Percentiles rank a stretch among this genome's conserved stretches.
Conservation (phyloP, 805 yeast genomes). For the Monosporozyma servazzii region DNA sequence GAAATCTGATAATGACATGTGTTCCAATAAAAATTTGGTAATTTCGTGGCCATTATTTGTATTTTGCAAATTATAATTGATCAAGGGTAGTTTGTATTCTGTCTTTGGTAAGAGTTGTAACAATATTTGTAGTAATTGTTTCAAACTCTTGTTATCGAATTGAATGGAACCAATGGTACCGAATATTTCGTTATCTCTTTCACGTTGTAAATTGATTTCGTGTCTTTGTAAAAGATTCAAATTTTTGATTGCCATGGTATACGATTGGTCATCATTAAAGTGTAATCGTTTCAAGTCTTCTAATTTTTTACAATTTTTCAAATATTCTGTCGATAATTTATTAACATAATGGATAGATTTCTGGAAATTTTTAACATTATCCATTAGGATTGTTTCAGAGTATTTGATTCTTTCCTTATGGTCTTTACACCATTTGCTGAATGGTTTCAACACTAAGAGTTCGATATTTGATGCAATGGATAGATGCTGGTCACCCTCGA, state of each 20-base stretch:
- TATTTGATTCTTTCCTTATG: slow-evolving; percentile 59
- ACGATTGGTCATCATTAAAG: slow-evolving; percentile 15
- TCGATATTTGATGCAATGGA: slow-evolving; percentile 55
- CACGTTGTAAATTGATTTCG: slow-evolving; percentile 18
- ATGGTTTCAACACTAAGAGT: slow-evolving; percentile 56
- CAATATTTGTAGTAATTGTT: slow-evolving; percentile 35
- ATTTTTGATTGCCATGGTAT: slow-evolving; percentile 17
- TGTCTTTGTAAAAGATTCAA: slow-evolving; percentile 18
- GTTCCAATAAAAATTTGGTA: slow-evolving; percentile 22
- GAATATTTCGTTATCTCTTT: slow-evolving; percentile 24
- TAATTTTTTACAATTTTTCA: slow-evolving; percentile 64
- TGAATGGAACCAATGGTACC: slow-evolving; percentile 25
- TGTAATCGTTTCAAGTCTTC: slow-evolving; percentile 43
- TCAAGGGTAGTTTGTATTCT: slow-evolving; percentile 53
- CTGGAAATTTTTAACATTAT: slow-evolving; percentile 45
- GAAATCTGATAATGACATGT: slow-evolving; percentile 30
- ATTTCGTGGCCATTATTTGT: slow-evolving; percentile 30
- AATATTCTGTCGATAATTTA: slow-evolving; percentile 54
- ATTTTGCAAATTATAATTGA: slow-evolving; percentile 29
- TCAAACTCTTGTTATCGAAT: slow-evolving; percentile 29
- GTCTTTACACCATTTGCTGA: slow-evolving; percentile 63
- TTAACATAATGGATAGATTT: slow-evolving; percentile 38
- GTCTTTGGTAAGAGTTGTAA: slow-evolving; percentile 42
- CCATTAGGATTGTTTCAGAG: slow-evolving; percentile 45
- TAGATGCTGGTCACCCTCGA: slow-evolving; percentile 52